These are phyloP conservation scores for Sclerotinia spermophila DNA, from an alignment of 2,329 filamentous ascomycete species.

Conservation along the genomic window DNA sequence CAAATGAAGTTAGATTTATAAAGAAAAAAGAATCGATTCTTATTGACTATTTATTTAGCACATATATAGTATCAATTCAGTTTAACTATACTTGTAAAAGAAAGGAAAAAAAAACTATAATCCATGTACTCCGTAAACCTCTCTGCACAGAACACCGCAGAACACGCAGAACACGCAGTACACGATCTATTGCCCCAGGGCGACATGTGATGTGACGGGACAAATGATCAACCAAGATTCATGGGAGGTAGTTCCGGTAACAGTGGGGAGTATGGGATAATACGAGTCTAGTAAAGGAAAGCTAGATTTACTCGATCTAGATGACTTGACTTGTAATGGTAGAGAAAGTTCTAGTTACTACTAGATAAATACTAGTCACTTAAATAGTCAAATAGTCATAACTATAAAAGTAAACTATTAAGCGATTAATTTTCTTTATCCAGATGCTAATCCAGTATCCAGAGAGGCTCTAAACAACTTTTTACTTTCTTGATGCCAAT, in stretches of 20 bases:
- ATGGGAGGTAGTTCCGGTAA: background rate
- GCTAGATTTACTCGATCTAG: background rate
- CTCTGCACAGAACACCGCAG: background rate
- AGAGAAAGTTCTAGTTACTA: background rate
- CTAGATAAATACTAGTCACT: background rate
- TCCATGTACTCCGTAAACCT: background rate
- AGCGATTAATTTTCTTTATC: too few relatives aligned
- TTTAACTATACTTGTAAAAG: too few relatives aligned
- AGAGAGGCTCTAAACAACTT: background rate
- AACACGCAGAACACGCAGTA: background rate
- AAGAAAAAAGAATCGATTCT: background rate
- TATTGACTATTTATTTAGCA: background rate
- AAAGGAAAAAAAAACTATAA: background rate
- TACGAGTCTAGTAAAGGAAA: too few relatives aligned
- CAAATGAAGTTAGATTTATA: background rate
- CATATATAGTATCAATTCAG: background rate
- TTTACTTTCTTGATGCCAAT: background rate
- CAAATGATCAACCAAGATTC: background rate
- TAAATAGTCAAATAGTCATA: background rate
- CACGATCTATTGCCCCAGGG: conserved; percentile 6
- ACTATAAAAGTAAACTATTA: too few relatives aligned
- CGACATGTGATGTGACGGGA: conserved; percentile 11
- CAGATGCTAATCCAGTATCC: background rate
- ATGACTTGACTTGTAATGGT: background rate
- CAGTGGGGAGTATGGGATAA: background rate